phyloP scores from a whole-genome alignment of 345 rosid genomes.

The Laguncularia racemosa region DNA sequence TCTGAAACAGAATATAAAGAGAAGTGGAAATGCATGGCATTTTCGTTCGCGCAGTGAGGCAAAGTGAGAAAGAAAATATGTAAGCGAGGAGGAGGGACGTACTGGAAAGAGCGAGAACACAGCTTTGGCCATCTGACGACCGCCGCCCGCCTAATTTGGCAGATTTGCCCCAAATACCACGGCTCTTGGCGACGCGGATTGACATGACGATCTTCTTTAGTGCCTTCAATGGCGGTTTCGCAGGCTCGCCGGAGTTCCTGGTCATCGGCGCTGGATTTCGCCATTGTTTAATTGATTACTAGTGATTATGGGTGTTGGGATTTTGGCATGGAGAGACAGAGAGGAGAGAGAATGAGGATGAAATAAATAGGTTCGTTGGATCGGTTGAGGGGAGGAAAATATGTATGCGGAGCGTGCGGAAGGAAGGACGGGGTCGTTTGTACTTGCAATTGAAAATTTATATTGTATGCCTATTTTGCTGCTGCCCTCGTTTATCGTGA shows the following conservation, averaged over 20 bases:
- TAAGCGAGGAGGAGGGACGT: constrained; percentile 1
- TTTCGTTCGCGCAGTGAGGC: background rate
- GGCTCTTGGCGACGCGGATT: constrained; percentile 94
- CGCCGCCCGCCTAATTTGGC: constrained; percentile 42
- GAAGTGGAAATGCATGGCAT: too few species aligned
- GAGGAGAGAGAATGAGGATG: too few species aligned
- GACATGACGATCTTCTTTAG: constrained; percentile 84
- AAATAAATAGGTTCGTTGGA: too few species aligned
- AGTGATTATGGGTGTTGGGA: too few species aligned
- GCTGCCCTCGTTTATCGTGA: too few species aligned
- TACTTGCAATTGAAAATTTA: too few species aligned
- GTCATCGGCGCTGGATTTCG: constrained; percentile 95
- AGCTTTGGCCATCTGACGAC: constrained; percentile 96
- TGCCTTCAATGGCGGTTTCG: constrained; percentile 89
- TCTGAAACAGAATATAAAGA: too few species aligned
- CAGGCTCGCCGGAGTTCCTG: constrained; percentile 89
- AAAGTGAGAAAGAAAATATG: background rate
- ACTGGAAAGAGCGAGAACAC: constrained; percentile 93
- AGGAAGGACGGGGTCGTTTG: too few species aligned
- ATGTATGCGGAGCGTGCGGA: too few species aligned
- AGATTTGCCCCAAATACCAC: constrained; percentile 92
- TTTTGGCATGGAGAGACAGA: too few species aligned
- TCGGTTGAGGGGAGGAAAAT: too few species aligned
- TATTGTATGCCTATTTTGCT: too few species aligned
- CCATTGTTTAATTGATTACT: constrained; percentile 34